Evolutionary conservation across 441 rosid species (phyloP), one percentile per base, ranked within the genome.

Genomic region (Adansonia madagascariensis): DNA sequence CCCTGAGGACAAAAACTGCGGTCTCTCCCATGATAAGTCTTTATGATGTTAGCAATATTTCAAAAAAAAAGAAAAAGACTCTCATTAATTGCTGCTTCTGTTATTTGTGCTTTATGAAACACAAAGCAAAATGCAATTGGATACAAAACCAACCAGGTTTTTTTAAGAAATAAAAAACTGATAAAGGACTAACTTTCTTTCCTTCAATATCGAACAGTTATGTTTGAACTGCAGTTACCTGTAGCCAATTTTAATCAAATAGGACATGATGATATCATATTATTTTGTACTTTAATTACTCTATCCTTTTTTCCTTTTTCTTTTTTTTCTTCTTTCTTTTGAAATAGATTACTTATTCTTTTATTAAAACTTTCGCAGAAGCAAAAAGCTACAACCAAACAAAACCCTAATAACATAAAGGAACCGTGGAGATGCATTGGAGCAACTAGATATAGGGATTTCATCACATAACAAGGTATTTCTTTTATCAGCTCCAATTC

Each of bases 401-500:
- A 9, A 71, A 71, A 71, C 10, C 39, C 41, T 35, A 20, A 17
- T 6, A 20, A 56, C n/a, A 72, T 11, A 49, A 14, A 50, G 27
- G 60, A 3, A 50, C 22, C 20, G 14, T 14, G 14, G 59, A 49
- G 47, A 69, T 49, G 57, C 35, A 55, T 6, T 11, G 52, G 18
- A 11, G 3, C 46, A 56, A 3, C 62, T 56, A 56, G 15, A 24
- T 20, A 39, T 55, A 39, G 46, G 50, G 11, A 24, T 18, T 56
- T 72, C 65, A 72, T 52, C 53, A 56, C 1, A 50, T 18, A 53
- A 72, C 47, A 52, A 57, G 52, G 20, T 41, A 56, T 39, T 55
- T 71, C 64, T 71, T 64, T 71, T 71, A 71, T 71, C 75, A 71
- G 31, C 62, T 53, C 49, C 50, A 55, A 55, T 10, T 71, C 17